Base-by-base conservation (phyloP, 345 rosid genomes). In the Corchorus olitorius region DNA sequence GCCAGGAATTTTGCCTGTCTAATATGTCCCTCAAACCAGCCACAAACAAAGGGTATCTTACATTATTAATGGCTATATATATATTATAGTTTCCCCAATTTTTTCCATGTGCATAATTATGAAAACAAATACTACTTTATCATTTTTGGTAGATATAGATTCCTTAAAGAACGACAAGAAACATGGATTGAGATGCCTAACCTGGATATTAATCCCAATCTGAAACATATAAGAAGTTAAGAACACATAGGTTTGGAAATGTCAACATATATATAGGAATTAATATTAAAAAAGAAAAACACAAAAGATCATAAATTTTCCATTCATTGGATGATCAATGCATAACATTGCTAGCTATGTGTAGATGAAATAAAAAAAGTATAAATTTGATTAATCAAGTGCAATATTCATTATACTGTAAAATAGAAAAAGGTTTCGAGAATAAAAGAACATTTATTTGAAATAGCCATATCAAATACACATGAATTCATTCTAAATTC, bases 1-100 rank as follows among this genome's bases (percentile, higher is more conserved):
- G 74, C 34, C 72, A 56, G 60, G 62, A 35, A 48, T 64, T 52
- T 52, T 43, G n/a, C 48, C 59, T 27, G 14, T 64, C 67, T 48
- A 19, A 5, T 39, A 2, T 20, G 16, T 53, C 43, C 37, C 72
- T 37, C 39, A 66, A 50, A 54, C 56, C 46, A 54, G 6, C 45
- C 45, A 33, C 20, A 55, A 37, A 70, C 34, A 70, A 49, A 41
- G 49, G 41, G 45, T 37, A 35, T 41, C 45, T 39, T 72, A 39
- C 39, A 54, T 54, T 72, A n/a, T 39, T 37, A 35, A 11, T 71
- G 33, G 6, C n/a, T 39, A 19, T 20, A 0, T 53, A 16, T n/a
- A 4, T n/a, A 27, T 27, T 27, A 27, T 27, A 1, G 27, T 56
- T 4, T 2, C 11, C n/a, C 12, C 46, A 72, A n/a, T 7, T 41